Evolutionary conservation across 2,329 filamentous ascomycete genomes (phyloP), one percentile per base, ranked within the genome.

Genomic region (Tolypocladium ophioglossoides): DNA sequence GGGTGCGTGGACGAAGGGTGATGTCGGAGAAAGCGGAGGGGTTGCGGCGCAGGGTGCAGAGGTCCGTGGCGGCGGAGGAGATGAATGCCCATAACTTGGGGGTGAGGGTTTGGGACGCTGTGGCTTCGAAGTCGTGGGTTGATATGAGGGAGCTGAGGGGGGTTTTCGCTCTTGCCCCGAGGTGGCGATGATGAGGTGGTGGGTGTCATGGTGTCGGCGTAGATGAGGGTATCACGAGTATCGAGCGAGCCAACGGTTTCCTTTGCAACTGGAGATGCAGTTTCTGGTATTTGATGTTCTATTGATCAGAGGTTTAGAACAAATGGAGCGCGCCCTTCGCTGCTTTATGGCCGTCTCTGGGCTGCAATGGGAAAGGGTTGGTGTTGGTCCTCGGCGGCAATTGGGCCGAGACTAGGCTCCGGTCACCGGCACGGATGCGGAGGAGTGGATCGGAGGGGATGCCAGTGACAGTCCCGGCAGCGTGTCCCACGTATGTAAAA

Each of bases 51-150:
- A 83, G 79, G 39, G 84, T 80, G 61, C 76, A 76, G n/a, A 73
- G 66, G 62, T 78, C 84, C 7, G 82, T 86, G 12, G 84, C 80
- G 2, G 83, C 84, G 10, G 82, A 85, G 22, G 81, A 85, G 63
- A 84, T 80, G 62, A 86, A 87, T 0, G 84, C 84, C 81, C 82
- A 86, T n/a, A 83, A 79, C 62, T 87, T 87, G 24, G 77, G 74
- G 10, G 75, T 74, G 50, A 84, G 73, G 7, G 76, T 78, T 30
- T 71, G 70, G 18, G 76, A 74, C 4, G 84, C 83, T 0, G 78
- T 80, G 12, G 69, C 55, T 52, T 81, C 76, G 62, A 86, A 86
- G 68, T 87, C 84, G 57, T 83, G 56, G 24, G 65, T 62, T 3
- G 60, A 67, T 35, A 67, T 56, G 46, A 67, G 62, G 9, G 62